Base-by-base conservation (phyloP, 2,329 filamentous ascomycete genomes). In the Pseudogymnoascus sp. region DNA sequence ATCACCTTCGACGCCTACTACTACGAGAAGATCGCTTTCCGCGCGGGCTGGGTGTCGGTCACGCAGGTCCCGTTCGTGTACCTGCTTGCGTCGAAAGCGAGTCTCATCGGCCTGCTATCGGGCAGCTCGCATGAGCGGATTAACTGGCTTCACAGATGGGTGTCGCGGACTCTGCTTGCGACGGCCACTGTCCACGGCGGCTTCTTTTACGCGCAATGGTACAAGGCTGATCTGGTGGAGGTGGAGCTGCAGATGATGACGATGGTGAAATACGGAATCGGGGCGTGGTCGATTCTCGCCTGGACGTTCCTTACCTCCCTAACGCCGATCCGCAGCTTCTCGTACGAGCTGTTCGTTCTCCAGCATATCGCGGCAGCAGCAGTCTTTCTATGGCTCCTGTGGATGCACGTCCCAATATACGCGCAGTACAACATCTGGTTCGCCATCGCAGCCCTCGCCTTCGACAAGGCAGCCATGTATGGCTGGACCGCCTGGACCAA, bases 91-190 rank as follows among this genome's bases (percentile, higher is more conserved):
- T 82, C 81, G 66, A 86, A 86, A 70, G 78, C 80, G 65, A 86
- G 79, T 66, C 69, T 84, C 19, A 75, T 90, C n/a, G 86, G 83
- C 0, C 77, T 80, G 62, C 74, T 90, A 24, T 79, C 82, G 3
- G 87, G 87, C 10, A 80, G 82, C 8, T 85, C 86, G 65, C 85
- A 90, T 69, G 87, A 90, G 74, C 80, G 85, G 7, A 76, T 90
- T 64, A 90, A 89, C 72, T 90, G 87, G 87, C 74, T 90, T 61
- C 88, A 91, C 69, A 81, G 88, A 65, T 91, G 88, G 87, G 83
- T 86, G 8, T 86, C 84, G 2, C 81, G 88, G 64, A 87, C 85
- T 63, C 83, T 90, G 76, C 81, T 90, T 37, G 75, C 90, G 14
- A 89, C 85, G 0, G 84, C 83, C 1, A 86, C 86, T 0, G 80